Evolutionary conservation across 768 basidiomycete species (phyloP).

Genomic region (Suillus lakei): DNA sequence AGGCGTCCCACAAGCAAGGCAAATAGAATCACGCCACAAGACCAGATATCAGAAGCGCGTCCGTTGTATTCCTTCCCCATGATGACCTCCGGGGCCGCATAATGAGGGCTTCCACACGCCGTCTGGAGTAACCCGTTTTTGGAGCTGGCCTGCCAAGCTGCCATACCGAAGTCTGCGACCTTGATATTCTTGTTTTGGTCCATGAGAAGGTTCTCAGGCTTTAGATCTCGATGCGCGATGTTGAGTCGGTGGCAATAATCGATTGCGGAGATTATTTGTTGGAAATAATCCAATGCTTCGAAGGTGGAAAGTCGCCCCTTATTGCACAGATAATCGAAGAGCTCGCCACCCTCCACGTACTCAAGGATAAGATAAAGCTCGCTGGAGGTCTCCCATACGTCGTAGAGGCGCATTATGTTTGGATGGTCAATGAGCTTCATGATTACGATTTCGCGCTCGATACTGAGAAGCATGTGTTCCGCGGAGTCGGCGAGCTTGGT

Average conservation of each 20-base stretch:
- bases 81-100: conserved; percentile 92
- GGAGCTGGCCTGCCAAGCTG: conserved; percentile 79
- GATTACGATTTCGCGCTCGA: conserved; percentile 94
- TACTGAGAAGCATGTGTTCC: conserved; percentile 76
- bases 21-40: conserved; percentile 91
- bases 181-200: conserved; percentile 88
- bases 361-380: conserved; percentile 93
- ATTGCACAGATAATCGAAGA: conserved; percentile 90
- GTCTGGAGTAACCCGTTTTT: conserved; percentile 69
- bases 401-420: conserved; percentile 91
- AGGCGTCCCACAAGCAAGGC: conserved; percentile 85
- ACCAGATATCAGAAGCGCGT: conserved; percentile 93
- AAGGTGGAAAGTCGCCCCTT: conserved; percentile 69
- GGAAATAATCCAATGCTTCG: conserved; percentile 87
- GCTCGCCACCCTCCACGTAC: conserved; percentile 93
- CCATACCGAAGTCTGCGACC: conserved; percentile 98
- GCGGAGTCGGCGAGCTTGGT: conserved; percentile 72
- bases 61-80: conserved; percentile 85
- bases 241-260: conserved; percentile 95
- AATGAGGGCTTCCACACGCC: conserved; percentile 93
- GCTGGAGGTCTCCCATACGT: conserved; percentile 94
- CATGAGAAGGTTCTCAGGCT: conserved; percentile 92
- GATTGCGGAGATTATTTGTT: conserved; percentile 90
- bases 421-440: conserved; percentile 98
- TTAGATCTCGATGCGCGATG: conserved; percentile 92